A percentile compares a stretch with the other conserved stretches of the same genome.
Evolutionary conservation across 805 yeast genomes (phyloP).

Genomic region (Isabelozyma gotoi): DNA sequence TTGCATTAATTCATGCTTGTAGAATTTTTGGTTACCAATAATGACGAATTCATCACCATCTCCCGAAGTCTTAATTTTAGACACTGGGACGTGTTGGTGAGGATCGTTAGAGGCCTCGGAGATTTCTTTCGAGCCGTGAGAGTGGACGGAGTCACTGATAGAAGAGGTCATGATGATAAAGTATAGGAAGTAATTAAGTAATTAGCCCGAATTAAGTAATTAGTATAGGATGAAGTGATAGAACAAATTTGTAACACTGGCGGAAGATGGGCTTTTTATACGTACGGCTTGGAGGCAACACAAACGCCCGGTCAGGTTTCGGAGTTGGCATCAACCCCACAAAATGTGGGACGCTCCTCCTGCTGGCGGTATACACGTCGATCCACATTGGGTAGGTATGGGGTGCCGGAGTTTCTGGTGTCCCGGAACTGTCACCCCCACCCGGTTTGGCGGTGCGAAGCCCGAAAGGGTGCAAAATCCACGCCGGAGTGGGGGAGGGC

Average conservation of each 20-base stretch:
- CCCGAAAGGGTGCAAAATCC: neutral
- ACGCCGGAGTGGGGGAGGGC: neutral
- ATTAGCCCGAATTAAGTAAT: neutral
- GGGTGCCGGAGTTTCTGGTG: neutral
- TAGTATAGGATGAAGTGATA: neutral
- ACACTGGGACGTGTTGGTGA: neutral
- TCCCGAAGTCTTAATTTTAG: conserved; percentile 31
- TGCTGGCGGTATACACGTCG: neutral
- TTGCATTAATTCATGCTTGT: conserved; percentile 38
- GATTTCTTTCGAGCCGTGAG: conserved; percentile 1
- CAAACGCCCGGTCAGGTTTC: no score
- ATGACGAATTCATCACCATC: conserved; percentile 34
- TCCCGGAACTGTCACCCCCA: neutral
- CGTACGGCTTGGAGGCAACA: no score
- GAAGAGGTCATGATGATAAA: neutral
- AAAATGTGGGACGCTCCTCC: no score
- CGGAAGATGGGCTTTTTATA: no score
- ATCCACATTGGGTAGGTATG: no score
- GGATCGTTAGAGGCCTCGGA: neutral
- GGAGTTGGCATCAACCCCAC: neutral
- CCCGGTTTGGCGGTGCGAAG: neutral
- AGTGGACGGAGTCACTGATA: conserved; percentile 2
- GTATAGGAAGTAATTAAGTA: no score
- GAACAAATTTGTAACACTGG: neutral
- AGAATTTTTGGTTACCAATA: conserved; percentile 33